Evolutionary conservation across 257 asterid species (phyloP).

Genomic region (Fraxinus anomala): DNA sequence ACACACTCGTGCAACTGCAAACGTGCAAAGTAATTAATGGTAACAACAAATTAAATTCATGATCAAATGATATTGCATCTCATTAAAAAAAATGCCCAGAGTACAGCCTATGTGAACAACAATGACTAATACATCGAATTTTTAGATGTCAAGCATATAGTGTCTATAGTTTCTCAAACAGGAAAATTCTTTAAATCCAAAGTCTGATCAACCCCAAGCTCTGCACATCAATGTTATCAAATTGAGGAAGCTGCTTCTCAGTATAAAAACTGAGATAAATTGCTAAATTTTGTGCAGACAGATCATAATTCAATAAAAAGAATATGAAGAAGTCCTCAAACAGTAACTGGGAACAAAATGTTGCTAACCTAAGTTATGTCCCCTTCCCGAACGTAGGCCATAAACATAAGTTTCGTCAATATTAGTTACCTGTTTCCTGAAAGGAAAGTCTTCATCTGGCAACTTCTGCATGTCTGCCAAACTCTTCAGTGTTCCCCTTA

Average conservation of each 20-base stretch:
- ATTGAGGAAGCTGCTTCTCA: background rate
- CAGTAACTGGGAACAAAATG: background rate
- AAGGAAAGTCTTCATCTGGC: constrained; percentile 79
- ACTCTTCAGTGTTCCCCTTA: constrained; percentile 58
- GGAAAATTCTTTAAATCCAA: background rate
- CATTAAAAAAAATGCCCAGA: background rate
- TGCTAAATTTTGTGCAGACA: background rate
- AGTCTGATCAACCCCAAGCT: background rate
- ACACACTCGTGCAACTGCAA: constrained; percentile 90
- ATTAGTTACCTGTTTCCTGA: constrained; percentile 69
- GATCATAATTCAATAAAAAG: background rate
- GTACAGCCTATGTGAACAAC: constrained; percentile 1
- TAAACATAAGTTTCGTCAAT: background rate
- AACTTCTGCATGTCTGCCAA: constrained; percentile 77
- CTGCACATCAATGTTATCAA: background rate
- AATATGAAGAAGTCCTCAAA: background rate
- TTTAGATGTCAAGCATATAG: background rate
- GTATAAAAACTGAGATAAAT: background rate
- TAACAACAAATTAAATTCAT: constrained; percentile 18
- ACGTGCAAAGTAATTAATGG: constrained; percentile 21
- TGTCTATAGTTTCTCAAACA: constrained; percentile 18
- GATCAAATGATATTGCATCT: constrained; percentile 1
- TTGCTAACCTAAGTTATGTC: constrained; percentile 1
- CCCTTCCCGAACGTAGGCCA: background rate
- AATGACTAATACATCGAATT: background rate